These are phyloP conservation scores for Pythium rishiriense DNA, from an alignment of 352 stramenopile species.

Conservation along the genomic window DNA sequence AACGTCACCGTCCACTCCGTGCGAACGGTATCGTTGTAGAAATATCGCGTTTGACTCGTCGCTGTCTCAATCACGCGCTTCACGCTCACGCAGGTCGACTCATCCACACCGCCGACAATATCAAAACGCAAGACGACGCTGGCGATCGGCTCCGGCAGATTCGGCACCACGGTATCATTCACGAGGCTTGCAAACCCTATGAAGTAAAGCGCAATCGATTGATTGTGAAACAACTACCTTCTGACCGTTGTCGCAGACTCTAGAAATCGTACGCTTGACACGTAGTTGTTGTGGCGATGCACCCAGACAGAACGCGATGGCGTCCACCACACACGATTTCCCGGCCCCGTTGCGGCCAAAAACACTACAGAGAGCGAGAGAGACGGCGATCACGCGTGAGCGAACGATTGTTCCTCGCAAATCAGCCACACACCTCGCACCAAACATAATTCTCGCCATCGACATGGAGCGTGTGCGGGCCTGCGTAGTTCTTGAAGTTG, in stretches of 20 bases:
- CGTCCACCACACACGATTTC: slow-evolving; percentile 34
- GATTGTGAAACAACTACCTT: neutral
- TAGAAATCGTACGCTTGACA: slow-evolving; percentile 23
- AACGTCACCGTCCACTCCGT: slow-evolving; percentile 15
- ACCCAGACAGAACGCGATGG: slow-evolving; percentile 31
- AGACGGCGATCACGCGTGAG: too few species aligned
- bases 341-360: slow-evolving; percentile 32
- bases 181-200: slow-evolving; percentile 29
- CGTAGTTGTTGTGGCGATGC: slow-evolving; percentile 25
- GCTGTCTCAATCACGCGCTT: slow-evolving; percentile 21
- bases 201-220: neutral
- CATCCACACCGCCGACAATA: neutral
- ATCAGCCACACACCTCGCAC: slow-evolving; percentile 2
- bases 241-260: neutral
- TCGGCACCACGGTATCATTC: slow-evolving; percentile 17
- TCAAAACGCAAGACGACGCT: slow-evolving; percentile 24
- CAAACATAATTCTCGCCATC: slow-evolving; percentile 21
- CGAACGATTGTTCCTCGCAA: neutral
- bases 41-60: slow-evolving; percentile 25
- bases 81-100: slow-evolving; percentile 13
- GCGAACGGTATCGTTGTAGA: neutral
- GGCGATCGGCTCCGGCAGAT: slow-evolving; percentile 3
- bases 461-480: slow-evolving; percentile 26
- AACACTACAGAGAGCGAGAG: slow-evolving; percentile 12
- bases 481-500: slow-evolving; percentile 38